phyloP scores from a whole-genome alignment of 2,329 filamentous ascomycete species.

The Hypoxylon sp. region DNA sequence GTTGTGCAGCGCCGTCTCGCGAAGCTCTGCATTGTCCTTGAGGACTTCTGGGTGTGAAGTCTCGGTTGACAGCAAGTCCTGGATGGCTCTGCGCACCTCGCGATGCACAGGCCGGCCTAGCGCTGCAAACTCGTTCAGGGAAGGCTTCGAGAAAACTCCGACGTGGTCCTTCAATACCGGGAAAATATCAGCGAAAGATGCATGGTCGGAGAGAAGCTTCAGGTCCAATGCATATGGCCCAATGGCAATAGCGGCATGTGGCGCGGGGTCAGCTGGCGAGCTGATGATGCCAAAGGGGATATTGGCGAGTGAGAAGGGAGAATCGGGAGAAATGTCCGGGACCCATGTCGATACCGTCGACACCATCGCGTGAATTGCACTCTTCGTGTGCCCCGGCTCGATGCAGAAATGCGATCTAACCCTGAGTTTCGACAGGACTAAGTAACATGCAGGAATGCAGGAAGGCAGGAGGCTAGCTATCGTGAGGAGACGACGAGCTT shows the following conservation, averaged over 20 bases:
- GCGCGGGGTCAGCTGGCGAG: conserved; percentile 65
- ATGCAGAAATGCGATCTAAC: not conserved
- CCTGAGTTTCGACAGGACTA: not conserved
- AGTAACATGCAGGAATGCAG: not conserved
- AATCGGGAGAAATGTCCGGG: conserved; percentile 51
- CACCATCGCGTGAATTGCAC: too few species aligned
- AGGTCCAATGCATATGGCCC: conserved; percentile 79
- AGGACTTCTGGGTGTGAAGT: conserved; percentile 71
- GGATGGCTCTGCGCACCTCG: conserved; percentile 76
- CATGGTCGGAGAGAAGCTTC: conserved; percentile 53
- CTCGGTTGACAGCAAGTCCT: conserved; percentile 71
- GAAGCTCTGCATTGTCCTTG: conserved; percentile 69
- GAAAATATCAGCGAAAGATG: conserved; percentile 41
- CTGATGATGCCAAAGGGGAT: conserved; percentile 87
- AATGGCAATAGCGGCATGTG: conserved; percentile 76
- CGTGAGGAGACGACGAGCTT: not conserved
- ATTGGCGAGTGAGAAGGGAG: conserved; percentile 78
- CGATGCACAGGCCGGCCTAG: conserved; percentile 76
- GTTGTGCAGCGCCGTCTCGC: conserved; percentile 68
- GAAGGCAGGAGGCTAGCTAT: not conserved
- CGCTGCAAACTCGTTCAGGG: conserved; percentile 78
- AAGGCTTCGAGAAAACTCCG: conserved; percentile 71
- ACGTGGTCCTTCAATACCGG: conserved; percentile 65
- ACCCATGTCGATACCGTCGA: conserved; percentile 51
- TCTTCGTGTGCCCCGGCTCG: not conserved